phyloP scores from a whole-genome alignment of 805 yeast genomes.

The Barnettozyma populi region DNA sequence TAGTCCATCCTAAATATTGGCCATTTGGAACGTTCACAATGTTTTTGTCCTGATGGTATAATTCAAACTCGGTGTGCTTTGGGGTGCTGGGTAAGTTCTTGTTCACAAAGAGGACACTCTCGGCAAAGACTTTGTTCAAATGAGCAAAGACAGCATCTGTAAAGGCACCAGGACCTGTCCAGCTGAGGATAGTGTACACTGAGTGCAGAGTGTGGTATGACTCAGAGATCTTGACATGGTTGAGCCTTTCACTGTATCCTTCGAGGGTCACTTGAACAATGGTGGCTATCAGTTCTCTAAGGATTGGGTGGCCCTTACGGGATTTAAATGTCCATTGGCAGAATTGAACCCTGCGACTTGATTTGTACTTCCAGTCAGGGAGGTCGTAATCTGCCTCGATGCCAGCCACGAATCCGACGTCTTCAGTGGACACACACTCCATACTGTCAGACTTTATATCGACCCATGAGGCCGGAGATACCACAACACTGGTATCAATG shows the following conservation, averaged over 20 bases:
- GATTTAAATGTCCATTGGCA: conserved; percentile 60
- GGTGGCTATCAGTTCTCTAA: conserved; percentile 49
- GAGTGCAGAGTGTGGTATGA: conserved; percentile 43
- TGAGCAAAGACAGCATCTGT: conserved; percentile 43
- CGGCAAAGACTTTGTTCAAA: conserved; percentile 32
- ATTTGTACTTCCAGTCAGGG: conserved; percentile 48
- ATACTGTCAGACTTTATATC: conserved; percentile 30
- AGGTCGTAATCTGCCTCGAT: conserved; percentile 50
- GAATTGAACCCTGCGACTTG: conserved; percentile 51
- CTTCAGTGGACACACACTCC: not conserved
- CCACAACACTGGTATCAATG: conserved; percentile 45
- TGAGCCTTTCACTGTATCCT: conserved; percentile 28
- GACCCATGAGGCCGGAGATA: conserved; percentile 46
- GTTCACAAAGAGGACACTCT: conserved; percentile 2
- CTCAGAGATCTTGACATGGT: conserved; percentile 26
- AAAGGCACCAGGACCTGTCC: conserved; percentile 54
- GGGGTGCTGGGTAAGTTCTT: conserved; percentile 33
- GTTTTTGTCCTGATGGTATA: conserved; percentile 13
- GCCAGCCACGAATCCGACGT: conserved; percentile 48
- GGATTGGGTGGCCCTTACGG: conserved; percentile 58
- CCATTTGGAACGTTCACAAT: not conserved
- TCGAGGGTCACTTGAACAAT: conserved; percentile 48
- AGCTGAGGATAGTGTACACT: conserved; percentile 50
- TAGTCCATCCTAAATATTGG: conserved; percentile 17
- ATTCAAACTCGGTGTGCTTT: conserved; percentile 9